A percentile compares a stretch with the other conserved stretches of the same genome.
These are phyloP conservation scores for Sherardia arvensis DNA, from an alignment of 257 asterid species.

Conservation along the genomic window DNA sequence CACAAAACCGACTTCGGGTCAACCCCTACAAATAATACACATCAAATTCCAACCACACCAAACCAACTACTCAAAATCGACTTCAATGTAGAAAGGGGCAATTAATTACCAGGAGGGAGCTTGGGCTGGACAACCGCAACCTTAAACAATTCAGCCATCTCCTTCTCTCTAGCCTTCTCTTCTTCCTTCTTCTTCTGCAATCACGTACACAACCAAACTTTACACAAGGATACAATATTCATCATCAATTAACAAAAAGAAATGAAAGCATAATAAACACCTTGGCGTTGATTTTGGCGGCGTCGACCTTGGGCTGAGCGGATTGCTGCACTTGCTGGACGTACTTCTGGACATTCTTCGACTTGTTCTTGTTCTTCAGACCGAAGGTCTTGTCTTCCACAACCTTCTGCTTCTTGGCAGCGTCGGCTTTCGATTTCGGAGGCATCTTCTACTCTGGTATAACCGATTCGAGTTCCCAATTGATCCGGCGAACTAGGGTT, in stretches of 20 bases:
- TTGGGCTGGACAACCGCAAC: slow-evolving; percentile 91
- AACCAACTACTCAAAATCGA: not conserved
- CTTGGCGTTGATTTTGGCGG: slow-evolving; percentile 59
- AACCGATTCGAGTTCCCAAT: not conserved
- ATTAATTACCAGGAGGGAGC: slow-evolving; percentile 76
- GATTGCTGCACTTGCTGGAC: slow-evolving; percentile 71
- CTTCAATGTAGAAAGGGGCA: not conserved
- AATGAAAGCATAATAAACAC: slow-evolving; percentile 15
- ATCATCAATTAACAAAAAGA: not conserved
- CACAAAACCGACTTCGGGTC: slow-evolving; percentile 87
- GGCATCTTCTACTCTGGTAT: slow-evolving; percentile 49
- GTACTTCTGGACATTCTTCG: slow-evolving; percentile 89
- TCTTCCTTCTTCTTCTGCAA: slow-evolving; percentile 97
- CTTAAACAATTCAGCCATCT: slow-evolving; percentile 73
- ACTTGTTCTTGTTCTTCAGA: slow-evolving; percentile 90
- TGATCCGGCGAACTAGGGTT: slow-evolving; percentile 8
- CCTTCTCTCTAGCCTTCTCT: slow-evolving; percentile 85
- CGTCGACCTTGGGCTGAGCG: slow-evolving; percentile 70
- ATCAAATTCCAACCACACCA: not conserved
- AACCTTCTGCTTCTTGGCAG: slow-evolving; percentile 86
- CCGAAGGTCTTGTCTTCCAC: slow-evolving; percentile 98
- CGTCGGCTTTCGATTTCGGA: slow-evolving; percentile 76
- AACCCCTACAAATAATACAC: slow-evolving; percentile 42
- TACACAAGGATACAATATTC: not conserved
- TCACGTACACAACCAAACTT: not conserved